Evolutionary conservation across 1,284 basidiomycete species (phyloP).

Genomic region (Trametes hirsuta): DNA sequence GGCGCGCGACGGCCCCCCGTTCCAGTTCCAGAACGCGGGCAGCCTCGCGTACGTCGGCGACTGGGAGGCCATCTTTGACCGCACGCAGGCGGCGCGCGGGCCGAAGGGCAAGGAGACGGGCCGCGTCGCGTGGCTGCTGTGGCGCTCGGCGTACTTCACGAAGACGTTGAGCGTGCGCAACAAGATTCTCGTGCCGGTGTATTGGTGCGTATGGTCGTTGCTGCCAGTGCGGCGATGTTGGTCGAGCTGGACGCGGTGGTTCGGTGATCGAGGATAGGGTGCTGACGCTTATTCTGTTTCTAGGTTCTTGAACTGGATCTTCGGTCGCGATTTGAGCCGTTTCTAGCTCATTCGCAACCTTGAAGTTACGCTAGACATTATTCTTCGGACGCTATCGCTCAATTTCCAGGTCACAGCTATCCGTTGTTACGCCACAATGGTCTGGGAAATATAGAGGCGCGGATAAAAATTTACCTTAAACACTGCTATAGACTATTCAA

Average conservation of each 20-base stretch:
- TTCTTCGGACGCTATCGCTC: neutral
- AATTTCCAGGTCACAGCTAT: neutral
- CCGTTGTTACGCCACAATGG: neutral
- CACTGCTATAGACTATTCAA: no score
- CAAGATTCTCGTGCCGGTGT: constrained; percentile 74
- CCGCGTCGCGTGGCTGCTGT: constrained; percentile 76
- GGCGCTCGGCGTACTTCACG: constrained; percentile 82
- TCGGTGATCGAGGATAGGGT: neutral
- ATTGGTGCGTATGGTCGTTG: constrained; percentile 53
- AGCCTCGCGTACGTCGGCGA: constrained; percentile 83
- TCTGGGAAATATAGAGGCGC: no score
- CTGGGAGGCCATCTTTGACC: constrained; percentile 81
- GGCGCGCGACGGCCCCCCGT: constrained; percentile 44
- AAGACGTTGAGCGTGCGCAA: constrained; percentile 80
- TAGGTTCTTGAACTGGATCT: constrained; percentile 73
- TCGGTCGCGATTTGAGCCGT: constrained; percentile 79
- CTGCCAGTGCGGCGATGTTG: no score
- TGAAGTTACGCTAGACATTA: neutral
- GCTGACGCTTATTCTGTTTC: neutral
- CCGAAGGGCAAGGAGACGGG: constrained; percentile 71
- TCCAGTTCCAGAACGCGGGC: constrained; percentile 74
- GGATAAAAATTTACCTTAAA: no score
- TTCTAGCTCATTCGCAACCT: constrained; percentile 47
- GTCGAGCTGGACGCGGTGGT: no score
- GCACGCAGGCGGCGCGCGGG: constrained; percentile 52